Percentiles rank a stretch among this genome's conserved stretches.
Conservation (phyloP, 75 land plant genomes). For the Pseudotsuga menziesii region DNA sequence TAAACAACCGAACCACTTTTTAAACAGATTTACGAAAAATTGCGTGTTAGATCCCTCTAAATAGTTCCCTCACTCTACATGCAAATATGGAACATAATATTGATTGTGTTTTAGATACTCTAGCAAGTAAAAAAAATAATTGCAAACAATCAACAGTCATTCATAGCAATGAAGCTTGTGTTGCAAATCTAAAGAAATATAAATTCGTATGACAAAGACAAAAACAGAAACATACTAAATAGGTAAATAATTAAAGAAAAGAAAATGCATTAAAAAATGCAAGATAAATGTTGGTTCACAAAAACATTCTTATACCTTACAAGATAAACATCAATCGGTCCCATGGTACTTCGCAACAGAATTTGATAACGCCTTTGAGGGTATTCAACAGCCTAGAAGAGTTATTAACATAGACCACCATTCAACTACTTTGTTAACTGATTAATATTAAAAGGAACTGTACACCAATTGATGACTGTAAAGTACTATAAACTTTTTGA, state of each 20-base stretch:
- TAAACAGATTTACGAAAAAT: too few species aligned
- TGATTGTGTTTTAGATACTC: neutral
- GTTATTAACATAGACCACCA: neutral
- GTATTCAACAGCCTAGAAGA: slow-evolving; percentile 74
- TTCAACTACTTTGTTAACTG: neutral
- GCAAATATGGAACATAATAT: neutral
- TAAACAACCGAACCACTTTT: too few species aligned
- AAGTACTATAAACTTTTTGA: neutral
- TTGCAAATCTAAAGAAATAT: neutral
- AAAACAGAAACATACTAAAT: too few species aligned
- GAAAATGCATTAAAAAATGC: neutral
- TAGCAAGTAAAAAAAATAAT: neutral
- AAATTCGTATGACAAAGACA: neutral
- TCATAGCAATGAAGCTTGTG: neutral
- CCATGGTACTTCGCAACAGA: slow-evolving; percentile 84
- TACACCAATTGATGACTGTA: neutral
- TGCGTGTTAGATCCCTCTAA: too few species aligned
- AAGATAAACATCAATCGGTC: slow-evolving; percentile 97
- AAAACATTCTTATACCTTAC: slow-evolving; percentile 59
- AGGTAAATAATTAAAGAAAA: neutral
- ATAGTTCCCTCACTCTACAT: neutral
- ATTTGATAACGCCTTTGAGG: slow-evolving; percentile 88
- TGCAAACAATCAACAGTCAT: neutral
- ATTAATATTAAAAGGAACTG: neutral
- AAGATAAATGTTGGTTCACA: neutral